phyloP scores from a whole-genome alignment of 768 basidiomycete genomes.

The Kwoniella heveanensis region DNA sequence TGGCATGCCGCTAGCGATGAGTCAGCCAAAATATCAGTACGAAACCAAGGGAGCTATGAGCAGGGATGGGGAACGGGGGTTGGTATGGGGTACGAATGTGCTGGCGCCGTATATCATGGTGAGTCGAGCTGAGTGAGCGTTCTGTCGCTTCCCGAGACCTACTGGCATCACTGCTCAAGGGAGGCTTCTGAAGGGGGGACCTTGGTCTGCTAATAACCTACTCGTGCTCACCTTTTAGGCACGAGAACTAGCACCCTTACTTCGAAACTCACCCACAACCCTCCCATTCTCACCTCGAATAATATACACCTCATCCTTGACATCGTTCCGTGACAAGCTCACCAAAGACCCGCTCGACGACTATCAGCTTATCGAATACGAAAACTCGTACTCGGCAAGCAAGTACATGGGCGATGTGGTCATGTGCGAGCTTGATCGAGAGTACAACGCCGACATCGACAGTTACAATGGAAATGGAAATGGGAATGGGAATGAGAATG shows the following conservation, averaged over 20 bases:
- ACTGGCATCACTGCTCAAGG: too few species aligned
- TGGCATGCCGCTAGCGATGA: constrained; percentile 35
- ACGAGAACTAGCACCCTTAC: constrained; percentile 42
- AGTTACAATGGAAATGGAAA: neutral
- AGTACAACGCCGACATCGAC: constrained; percentile 12
- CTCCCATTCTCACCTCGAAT: constrained; percentile 50
- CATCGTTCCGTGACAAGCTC: constrained; percentile 26
- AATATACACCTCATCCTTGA: constrained; percentile 47
- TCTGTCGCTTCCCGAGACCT: too few species aligned
- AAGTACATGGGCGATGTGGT: constrained; percentile 52
- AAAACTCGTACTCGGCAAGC: constrained; percentile 43
- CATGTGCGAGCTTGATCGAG: constrained; percentile 44
- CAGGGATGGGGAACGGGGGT: constrained; percentile 52
- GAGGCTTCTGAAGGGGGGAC: too few species aligned
- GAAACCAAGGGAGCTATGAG: constrained; percentile 49
- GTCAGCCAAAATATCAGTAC: constrained; percentile 44
- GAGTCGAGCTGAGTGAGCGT: too few species aligned
- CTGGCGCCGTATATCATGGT: constrained; percentile 52
- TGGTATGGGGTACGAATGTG: constrained; percentile 52
- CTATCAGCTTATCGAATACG: constrained; percentile 37
- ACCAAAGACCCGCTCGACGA: constrained; percentile 36
- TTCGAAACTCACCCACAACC: constrained; percentile 37
- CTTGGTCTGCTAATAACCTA: too few species aligned
- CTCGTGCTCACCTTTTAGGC: too few species aligned
- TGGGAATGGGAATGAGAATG: too few species aligned